Evolutionary conservation across 169 alveolate species (phyloP).

Genomic region (Plasmodium reichenowi): DNA sequence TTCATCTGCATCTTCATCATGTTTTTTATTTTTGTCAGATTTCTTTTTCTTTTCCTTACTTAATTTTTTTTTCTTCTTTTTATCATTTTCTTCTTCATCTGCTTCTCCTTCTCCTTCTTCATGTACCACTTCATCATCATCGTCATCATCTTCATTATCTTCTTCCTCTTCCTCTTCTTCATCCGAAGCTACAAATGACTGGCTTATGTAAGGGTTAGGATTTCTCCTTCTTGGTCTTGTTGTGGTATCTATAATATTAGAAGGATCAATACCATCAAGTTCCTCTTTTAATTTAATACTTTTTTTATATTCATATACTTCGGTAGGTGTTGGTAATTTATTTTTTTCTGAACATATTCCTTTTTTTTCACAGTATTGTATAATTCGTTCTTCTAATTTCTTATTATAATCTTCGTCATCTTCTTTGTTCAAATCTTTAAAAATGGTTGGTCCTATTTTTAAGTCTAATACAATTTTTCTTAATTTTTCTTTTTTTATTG

Average conservation of each 20-base stretch:
- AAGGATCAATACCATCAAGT: slow-evolving; percentile 73
- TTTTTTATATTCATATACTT: slow-evolving; percentile 65
- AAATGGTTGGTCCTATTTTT: slow-evolving; percentile 73
- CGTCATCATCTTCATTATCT: slow-evolving; percentile 12
- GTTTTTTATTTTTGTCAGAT: slow-evolving; percentile 10
- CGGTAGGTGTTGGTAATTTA: slow-evolving; percentile 56
- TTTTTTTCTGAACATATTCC: slow-evolving; percentile 46
- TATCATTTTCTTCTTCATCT: not conserved
- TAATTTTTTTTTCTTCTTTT: not conserved
- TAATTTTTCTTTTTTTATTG: slow-evolving; percentile 44
- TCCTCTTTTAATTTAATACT: slow-evolving; percentile 57
- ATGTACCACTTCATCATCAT: slow-evolving; percentile 8
- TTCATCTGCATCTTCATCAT: slow-evolving; percentile 22
- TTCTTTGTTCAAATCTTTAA: slow-evolving; percentile 65
- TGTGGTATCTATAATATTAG: slow-evolving; percentile 58
- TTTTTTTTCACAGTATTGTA: slow-evolving; percentile 56
- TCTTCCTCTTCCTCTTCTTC: slow-evolving; percentile 58
- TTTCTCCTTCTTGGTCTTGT: slow-evolving; percentile 72
- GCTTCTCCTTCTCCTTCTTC: slow-evolving; percentile 20
- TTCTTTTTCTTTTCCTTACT: not conserved
- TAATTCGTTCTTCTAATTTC: slow-evolving; percentile 53
- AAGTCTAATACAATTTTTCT: slow-evolving; percentile 58
- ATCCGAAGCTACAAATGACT: slow-evolving; percentile 20
- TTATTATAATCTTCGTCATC: slow-evolving; percentile 62
- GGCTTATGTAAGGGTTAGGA: slow-evolving; percentile 22